These are phyloP conservation scores for Pueraria montana DNA, from an alignment of 306 rosid species.

Conservation along the genomic window DNA sequence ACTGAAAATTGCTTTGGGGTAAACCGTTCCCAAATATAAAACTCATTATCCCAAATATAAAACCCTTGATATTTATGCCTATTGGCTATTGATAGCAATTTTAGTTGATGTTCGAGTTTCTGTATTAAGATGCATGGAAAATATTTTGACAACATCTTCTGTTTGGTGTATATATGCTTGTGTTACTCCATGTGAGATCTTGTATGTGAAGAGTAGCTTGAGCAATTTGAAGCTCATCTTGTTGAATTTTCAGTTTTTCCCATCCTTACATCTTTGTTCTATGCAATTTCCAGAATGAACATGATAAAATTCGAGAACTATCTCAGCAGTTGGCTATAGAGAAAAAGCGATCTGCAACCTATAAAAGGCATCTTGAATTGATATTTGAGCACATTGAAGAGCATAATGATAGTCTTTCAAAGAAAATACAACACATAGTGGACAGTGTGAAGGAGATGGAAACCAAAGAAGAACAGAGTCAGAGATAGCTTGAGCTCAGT, in stretches of 20 bases:
- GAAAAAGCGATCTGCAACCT: constrained; percentile 87
- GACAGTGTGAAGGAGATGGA: constrained; percentile 89
- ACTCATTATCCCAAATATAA: no score
- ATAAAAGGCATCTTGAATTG: constrained; percentile 94
- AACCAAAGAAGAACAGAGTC: constrained; percentile 65
- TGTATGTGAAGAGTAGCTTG: constrained; percentile 15
- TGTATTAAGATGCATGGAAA: neutral
- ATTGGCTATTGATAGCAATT: neutral
- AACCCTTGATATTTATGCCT: no score
- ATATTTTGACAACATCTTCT: constrained; percentile 18
- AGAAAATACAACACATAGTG: constrained; percentile 88
- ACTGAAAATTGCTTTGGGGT: neutral
- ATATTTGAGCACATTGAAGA: constrained; percentile 90
- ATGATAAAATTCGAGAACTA: constrained; percentile 90
- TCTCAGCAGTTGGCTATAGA: constrained; percentile 89
- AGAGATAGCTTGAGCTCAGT: constrained; percentile 58
- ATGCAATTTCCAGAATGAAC: constrained; percentile 74
- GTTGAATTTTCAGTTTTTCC: neutral
- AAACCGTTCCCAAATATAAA: no score
- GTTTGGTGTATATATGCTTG: constrained; percentile 15
- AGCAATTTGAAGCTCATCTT: neutral
- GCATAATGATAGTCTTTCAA: constrained; percentile 84
- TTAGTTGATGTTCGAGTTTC: neutral
- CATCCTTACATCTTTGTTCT: constrained; percentile 40
- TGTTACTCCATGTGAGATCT: constrained; percentile 13